A percentile compares a stretch with the other conserved stretches of the same genome.
Conservation (phyloP, 2,329 filamentous ascomycete species). For the Fusarium irregulare region DNA sequence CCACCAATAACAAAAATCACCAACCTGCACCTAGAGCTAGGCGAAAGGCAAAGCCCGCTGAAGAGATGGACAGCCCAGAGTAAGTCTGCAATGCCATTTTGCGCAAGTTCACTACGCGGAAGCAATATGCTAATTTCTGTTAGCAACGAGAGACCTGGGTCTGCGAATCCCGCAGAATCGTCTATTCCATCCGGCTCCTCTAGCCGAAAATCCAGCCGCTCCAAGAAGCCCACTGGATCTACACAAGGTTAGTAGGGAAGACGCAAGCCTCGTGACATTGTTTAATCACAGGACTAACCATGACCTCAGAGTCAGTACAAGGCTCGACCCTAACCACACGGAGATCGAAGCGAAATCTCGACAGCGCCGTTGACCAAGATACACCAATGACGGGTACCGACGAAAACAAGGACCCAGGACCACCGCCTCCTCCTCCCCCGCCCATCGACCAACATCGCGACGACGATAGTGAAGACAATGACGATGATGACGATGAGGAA, state of each 20-base stretch:
- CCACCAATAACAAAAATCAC: conserved; percentile 41
- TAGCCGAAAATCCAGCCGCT: conserved; percentile 77
- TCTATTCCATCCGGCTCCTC: conserved; percentile 70
- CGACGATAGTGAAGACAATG: conserved; percentile 52
- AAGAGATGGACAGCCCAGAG: conserved; percentile 80
- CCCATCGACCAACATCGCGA: conserved; percentile 52
- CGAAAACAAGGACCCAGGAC: conserved; percentile 59
- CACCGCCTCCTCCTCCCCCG: conserved; percentile 57
- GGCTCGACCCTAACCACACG: conserved; percentile 55
- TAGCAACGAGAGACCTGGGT: conserved; percentile 56
- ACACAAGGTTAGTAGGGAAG: conserved; percentile 52
- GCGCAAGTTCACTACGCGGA: background rate
- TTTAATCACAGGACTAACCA: conserved; percentile 22
- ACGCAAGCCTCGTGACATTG: background rate
- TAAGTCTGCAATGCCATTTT: conserved; percentile 53
- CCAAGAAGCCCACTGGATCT: conserved; percentile 70
- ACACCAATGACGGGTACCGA: conserved; percentile 78
- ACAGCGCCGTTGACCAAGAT: conserved; percentile 69
- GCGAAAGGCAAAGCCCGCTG: conserved; percentile 69
- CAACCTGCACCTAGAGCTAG: conserved; percentile 58
- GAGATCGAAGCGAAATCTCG: conserved; percentile 65
- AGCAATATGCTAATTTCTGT: conserved; percentile 18
- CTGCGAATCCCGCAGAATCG: conserved; percentile 70
- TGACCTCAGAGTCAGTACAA: conserved; percentile 49
- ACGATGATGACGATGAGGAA: conserved; percentile 50